Conservation (phyloP, 768 basidiomycete genomes). For the Tylopilus subfusipes region DNA sequence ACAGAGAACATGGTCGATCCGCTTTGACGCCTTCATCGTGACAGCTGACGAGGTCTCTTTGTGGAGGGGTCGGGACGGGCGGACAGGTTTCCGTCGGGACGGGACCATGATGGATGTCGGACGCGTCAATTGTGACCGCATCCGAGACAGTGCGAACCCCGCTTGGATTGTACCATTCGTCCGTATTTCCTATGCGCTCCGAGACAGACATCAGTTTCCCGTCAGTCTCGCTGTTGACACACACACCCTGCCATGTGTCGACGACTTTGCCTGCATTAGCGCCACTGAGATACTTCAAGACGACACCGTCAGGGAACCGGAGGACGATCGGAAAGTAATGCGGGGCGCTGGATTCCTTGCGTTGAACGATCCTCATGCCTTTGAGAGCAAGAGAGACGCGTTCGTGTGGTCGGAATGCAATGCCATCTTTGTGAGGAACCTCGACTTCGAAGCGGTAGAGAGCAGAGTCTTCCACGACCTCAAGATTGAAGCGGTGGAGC, state of each 20-base stretch:
- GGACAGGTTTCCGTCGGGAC: neutral
- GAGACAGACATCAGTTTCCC: neutral
- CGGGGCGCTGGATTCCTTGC: conserved; percentile 24
- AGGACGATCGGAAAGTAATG: conserved; percentile 41
- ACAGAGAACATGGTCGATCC: neutral
- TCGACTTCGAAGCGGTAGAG: conserved; percentile 38
- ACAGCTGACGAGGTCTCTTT: neutral
- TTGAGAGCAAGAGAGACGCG: conserved; percentile 46
- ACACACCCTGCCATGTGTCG: conserved; percentile 42
- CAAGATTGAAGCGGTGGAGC: conserved; percentile 32
- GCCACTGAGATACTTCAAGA: conserved; percentile 37
- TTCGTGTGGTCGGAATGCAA: conserved; percentile 42
- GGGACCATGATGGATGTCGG: neutral
- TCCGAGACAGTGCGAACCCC: conserved; percentile 12
- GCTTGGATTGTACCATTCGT: conserved; percentile 28
- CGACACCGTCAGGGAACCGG: conserved; percentile 41
- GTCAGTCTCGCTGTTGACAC: neutral
- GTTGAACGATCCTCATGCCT: conserved; percentile 36
- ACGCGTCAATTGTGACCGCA: conserved; percentile 6
- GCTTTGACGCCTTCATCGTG: neutral
- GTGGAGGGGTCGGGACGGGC: neutral
- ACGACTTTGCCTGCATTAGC: conserved; percentile 29
- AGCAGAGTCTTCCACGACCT: conserved; percentile 13
- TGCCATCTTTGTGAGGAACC: conserved; percentile 31
- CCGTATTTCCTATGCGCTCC: conserved; percentile 9